Conservation (phyloP, 176 grass and related monocot genomes). For the Chloris gayana region DNA sequence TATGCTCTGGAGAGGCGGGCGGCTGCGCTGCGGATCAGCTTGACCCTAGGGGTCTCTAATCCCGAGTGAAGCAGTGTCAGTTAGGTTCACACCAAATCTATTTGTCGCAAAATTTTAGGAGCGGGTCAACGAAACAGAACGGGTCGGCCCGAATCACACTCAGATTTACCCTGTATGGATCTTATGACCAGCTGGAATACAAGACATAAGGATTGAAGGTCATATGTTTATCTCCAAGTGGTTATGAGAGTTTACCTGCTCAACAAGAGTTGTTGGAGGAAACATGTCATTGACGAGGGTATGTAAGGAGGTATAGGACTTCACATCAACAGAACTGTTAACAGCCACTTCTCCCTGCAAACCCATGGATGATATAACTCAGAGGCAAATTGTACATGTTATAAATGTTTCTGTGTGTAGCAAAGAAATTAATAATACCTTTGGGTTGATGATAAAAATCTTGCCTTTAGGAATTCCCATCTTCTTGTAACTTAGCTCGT, state of each 20-base stretch:
- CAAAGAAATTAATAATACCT: conserved; percentile 50
- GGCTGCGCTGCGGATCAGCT: too few relatives aligned
- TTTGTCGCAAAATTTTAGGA: too few relatives aligned
- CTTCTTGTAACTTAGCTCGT: conserved; percentile 93
- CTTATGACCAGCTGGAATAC: not conserved
- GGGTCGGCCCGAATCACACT: too few relatives aligned
- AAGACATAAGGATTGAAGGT: not conserved
- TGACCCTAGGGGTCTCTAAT: too few relatives aligned
- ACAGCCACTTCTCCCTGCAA: conserved; percentile 94
- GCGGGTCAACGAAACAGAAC: too few relatives aligned
- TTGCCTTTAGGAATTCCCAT: conserved; percentile 99
- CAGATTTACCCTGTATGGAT: too few relatives aligned
- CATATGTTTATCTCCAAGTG: not conserved
- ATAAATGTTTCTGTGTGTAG: conserved; percentile 19
- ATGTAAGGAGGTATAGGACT: conserved; percentile 98
- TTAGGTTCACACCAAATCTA: too few relatives aligned
- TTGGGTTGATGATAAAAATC: conserved; percentile 99
- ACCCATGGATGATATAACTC: conserved; percentile 21
- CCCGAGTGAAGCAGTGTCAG: too few relatives aligned
- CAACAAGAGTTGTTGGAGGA: conserved; percentile 92
- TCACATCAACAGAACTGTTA: conserved; percentile 87
- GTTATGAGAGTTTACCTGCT: conserved; percentile 70
- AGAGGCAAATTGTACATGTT: conserved; percentile 3
- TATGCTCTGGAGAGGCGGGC: too few relatives aligned
- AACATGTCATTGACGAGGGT: conserved; percentile 98